phyloP scores from a whole-genome alignment of 2,329 filamentous ascomycete genomes.

The Bipolaris gigantea region DNA sequence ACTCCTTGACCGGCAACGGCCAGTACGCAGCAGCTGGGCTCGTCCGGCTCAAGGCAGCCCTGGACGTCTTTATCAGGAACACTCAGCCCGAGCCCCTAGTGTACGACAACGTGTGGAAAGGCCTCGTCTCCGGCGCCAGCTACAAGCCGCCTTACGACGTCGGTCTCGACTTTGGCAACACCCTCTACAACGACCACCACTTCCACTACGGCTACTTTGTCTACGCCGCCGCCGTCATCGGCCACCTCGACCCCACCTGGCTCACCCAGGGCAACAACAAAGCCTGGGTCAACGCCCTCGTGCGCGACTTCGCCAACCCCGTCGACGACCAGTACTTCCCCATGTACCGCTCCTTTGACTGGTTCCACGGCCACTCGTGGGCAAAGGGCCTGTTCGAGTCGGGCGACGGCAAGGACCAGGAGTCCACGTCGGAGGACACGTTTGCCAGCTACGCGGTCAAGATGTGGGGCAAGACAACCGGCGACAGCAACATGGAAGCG shows the following conservation, averaged over 20 bases:
- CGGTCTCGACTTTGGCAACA: constrained; percentile 87
- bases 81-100: constrained; percentile 56
- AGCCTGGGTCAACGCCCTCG: constrained; percentile 79
- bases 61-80: constrained; percentile 53
- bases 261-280: constrained; percentile 64
- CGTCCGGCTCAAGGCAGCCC: constrained; percentile 55
- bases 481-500: constrained; percentile 77
- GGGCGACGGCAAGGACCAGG: constrained; percentile 80
- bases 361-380: constrained; percentile 92
- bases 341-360: constrained; percentile 74
- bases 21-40: constrained; percentile 56
- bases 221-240: constrained; percentile 83
- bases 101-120: constrained; percentile 71
- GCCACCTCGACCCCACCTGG: constrained; percentile 77
- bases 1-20: constrained; percentile 64
- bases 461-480: constrained; percentile 84
- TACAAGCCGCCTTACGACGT: constrained; percentile 51
- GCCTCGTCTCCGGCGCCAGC: constrained; percentile 76
- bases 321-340: constrained; percentile 72
- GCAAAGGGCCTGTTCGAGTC: constrained; percentile 78
- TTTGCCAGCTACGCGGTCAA: constrained; percentile 88
- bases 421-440: constrained; percentile 89
- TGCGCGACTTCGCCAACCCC: constrained; percentile 83
- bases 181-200: constrained; percentile 73
- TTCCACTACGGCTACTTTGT: constrained; percentile 85